Percentiles rank a stretch among this genome's conserved stretches.
Evolutionary conservation across 2,329 filamentous ascomycete genomes (phyloP).

Genomic region (Diplodia intermedia): DNA sequence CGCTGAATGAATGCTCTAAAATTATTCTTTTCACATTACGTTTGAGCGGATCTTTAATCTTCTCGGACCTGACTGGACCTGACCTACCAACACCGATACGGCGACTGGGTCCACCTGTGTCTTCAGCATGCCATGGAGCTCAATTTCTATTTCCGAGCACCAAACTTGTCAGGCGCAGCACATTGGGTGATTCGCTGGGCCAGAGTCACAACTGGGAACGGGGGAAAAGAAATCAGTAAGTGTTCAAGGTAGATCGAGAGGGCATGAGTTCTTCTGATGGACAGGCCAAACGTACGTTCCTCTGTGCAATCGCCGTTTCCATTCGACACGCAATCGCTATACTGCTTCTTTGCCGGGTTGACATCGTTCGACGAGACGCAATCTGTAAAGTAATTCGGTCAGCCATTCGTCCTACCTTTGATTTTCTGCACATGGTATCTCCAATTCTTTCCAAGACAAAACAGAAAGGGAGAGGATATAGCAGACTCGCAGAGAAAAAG

Average conservation of each 20-base stretch:
- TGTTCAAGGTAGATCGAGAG: too few species aligned
- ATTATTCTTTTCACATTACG: neutral
- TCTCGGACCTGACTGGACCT: neutral
- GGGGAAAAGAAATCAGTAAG: neutral
- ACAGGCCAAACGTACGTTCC: neutral
- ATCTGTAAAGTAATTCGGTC: neutral
- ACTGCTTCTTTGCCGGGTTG: slow-evolving; percentile 1
- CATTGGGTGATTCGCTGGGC: neutral
- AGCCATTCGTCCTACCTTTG: neutral
- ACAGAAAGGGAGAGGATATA: neutral
- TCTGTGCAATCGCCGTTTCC: slow-evolving; percentile 17
- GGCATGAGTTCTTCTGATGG: neutral
- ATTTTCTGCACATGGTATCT: neutral
- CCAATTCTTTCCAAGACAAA: neutral
- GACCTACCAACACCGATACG: too few species aligned
- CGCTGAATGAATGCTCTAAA: neutral
- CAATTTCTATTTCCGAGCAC: neutral
- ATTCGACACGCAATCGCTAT: neutral
- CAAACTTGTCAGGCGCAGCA: neutral
- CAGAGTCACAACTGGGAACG: neutral
- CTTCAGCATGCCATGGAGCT: neutral
- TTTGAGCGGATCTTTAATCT: neutral
- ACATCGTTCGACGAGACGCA: neutral
- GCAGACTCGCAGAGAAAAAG: neutral
- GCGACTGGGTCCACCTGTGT: too few species aligned